phyloP scores from a whole-genome alignment of 768 basidiomycete genomes.

The Termitomyces sp. region DNA sequence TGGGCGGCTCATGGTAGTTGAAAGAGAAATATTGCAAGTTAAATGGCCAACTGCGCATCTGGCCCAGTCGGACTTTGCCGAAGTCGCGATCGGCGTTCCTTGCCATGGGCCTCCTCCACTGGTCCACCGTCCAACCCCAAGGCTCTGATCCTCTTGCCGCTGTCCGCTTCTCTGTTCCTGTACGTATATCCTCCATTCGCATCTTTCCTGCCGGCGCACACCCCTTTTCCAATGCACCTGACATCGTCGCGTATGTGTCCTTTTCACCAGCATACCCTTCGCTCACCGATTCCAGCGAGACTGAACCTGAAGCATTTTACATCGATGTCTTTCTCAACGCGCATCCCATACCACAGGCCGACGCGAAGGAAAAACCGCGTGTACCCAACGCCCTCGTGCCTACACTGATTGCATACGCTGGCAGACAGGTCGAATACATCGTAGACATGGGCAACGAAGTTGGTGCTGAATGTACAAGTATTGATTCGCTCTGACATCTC shows the following conservation, averaged over 20 bases:
- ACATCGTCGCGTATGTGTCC: conserved; percentile 52
- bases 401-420: conserved; percentile 65
- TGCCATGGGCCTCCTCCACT: conserved; percentile 54
- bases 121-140: conserved; percentile 55
- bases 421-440: conserved; percentile 57
- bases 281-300: conserved; percentile 36
- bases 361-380: conserved; percentile 53
- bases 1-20: conserved; percentile 39
- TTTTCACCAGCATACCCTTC: background rate
- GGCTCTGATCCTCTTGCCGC: conserved; percentile 57
- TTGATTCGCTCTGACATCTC: background rate
- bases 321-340: conserved; percentile 75
- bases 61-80: conserved; percentile 21
- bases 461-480: conserved; percentile 14
- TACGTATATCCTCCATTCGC: conserved; percentile 60
- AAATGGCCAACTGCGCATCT: conserved; percentile 11
- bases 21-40: conserved; percentile 2
- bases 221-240: conserved; percentile 56
- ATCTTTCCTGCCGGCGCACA: conserved; percentile 62
- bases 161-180: conserved; percentile 62
- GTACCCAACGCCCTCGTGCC: conserved; percentile 68
- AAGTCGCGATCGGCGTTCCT: conserved; percentile 6
- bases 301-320: conserved; percentile 69
- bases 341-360: conserved; percentile 37
- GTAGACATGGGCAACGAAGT: conserved; percentile 72